Base-by-base conservation (phyloP, 2,329 filamentous ascomycete genomes). In the Camptophora hylomeconis region DNA sequence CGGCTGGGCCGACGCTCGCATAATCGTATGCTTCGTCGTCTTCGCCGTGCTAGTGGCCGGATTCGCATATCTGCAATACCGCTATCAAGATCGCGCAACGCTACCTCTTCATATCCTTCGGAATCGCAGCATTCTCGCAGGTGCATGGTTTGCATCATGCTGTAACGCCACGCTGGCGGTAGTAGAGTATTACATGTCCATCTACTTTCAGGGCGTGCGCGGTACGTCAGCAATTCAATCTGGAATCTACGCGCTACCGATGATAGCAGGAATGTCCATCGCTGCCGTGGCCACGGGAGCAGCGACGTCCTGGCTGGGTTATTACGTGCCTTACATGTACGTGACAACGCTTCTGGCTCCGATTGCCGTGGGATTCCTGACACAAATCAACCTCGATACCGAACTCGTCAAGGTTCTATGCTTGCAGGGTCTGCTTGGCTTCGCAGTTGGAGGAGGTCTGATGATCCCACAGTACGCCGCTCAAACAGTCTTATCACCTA, bases 91-190 rank as follows among this genome's bases (percentile, higher is more conserved):
- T 12, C 51, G 52, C 19, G 64, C 59, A 1, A 61, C 59, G 5
- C 45, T 69, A 5, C 65, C 63, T 7, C 59, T 58, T 11, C 49
- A 57, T 8, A 52, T 69, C 17, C 52, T 66, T 36, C 58, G 49
- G 31, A 53, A 62, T 38, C 53, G 62, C 4, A 55, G 48, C 16
- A 46, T 57, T 18, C 29, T 46, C 3, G 34, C 42, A 12, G 42
- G 44, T n/a, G 27, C 42, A 1, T 41, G 43, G 22, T 56, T 47
- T 38, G 37, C 41, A 4, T 40, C 48, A 11, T 53, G 58, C 26
- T 48, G 51, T 16, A 47, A 47, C 17, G 51, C 42, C 4, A 26
- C 28, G 7, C 21, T 31, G 5, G 15, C 32, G 18, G 30, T 30
- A 9, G 22, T 28, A 11, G 36, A 29, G n/a, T 25, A 33, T 8